Base-by-base conservation (phyloP, 495 filamentous ascomycete species). In the Aspergillus indologenus region DNA sequence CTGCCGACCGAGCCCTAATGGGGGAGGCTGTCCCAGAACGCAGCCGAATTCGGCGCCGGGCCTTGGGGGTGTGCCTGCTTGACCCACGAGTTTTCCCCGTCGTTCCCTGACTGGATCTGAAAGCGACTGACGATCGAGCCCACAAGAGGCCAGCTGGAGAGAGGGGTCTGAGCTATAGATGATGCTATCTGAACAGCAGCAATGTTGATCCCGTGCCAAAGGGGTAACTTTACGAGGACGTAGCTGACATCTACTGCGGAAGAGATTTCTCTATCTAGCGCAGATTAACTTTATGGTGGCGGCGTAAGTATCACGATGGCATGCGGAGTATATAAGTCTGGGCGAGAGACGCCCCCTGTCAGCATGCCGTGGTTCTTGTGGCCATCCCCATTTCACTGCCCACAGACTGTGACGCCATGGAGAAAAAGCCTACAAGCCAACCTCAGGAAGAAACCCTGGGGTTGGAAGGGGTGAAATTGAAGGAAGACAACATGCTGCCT, bases 1-100 rank as follows among this genome's bases (percentile, higher is more conserved):
- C 53, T 63, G 61, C 61, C 61, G 61, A 63, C 46, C 45, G 51
- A 61, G 43, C 54, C 54, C 46, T 24, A n/a, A n/a, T n/a, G n/a
- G n/a, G n/a, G n/a, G n/a, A 20, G 22, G 3, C n/a, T 12, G 7
- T 21, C 14, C 14, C 17, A 9, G 48, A 29, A n/a, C 31, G 48
- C 11, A 19, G 21, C 47, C 34, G 22, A 44, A 45, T 24, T 17
- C 20, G 14, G 34, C 34, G 34, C 34, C 12, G 34, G 12, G 5
- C 5, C 34, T 40, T 40, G 34, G 12, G 12, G 34, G 12, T 11
- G 34, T 14, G 4, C 34, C 34, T 40, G 34, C 12, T 11, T 40
- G 34, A 40, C 34, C 34, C 34, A 40, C 34, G 34, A 40, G 6
- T 2, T 8, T 4, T 11, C 34, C 34, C 34, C 34, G 34, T 7